A percentile compares a stretch with the other conserved stretches of the same genome.
phyloP scores from a whole-genome alignment of 2,329 filamentous ascomycete genomes.

The Aspergillus pseudoviridinutans region DNA sequence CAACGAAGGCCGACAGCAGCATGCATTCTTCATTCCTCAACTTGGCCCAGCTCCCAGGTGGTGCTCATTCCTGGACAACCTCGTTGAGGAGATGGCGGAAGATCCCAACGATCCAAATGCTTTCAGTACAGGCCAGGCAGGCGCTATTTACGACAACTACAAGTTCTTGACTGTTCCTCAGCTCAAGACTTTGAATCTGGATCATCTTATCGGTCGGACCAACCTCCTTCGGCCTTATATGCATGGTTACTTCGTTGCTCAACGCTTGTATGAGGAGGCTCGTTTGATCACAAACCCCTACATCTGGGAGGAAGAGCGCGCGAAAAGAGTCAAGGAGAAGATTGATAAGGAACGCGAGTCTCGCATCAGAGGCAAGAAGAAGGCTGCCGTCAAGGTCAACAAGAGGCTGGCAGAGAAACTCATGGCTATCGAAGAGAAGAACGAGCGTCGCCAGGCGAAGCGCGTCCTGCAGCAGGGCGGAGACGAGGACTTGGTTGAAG shows the following conservation, averaged over 20 bases:
- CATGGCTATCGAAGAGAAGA: conserved; percentile 57
- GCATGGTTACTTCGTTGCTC: conserved; percentile 98
- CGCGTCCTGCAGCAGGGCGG: conserved; percentile 53
- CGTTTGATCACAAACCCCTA: conserved; percentile 90
- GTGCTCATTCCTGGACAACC: conserved; percentile 95
- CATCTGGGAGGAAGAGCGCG: conserved; percentile 85
- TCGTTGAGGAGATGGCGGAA: conserved; percentile 98
- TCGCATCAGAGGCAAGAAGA: conserved; percentile 89
- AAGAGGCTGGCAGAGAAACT: conserved; percentile 60
- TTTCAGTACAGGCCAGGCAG: conserved; percentile 43
- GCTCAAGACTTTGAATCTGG: conserved; percentile 76
- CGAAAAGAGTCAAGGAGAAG: conserved; percentile 88
- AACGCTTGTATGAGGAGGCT: conserved; percentile 92
- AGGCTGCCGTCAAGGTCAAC: conserved; percentile 87
- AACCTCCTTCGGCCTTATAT: conserved; percentile 91
- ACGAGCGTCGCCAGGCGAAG: conserved; percentile 43
- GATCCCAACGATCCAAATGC: conserved; percentile 61
- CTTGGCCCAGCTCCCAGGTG: conserved; percentile 89
- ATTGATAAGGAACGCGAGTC: conserved; percentile 96
- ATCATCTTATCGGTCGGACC: conserved; percentile 85
- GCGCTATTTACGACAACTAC: conserved; percentile 96
- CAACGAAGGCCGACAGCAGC: conserved; percentile 92
- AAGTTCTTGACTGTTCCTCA: conserved; percentile 93
- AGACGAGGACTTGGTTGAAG: conserved; percentile 44
- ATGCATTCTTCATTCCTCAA: conserved; percentile 92